Conservation (phyloP, 75 land plant genomes). For the Pinus taeda region DNA sequence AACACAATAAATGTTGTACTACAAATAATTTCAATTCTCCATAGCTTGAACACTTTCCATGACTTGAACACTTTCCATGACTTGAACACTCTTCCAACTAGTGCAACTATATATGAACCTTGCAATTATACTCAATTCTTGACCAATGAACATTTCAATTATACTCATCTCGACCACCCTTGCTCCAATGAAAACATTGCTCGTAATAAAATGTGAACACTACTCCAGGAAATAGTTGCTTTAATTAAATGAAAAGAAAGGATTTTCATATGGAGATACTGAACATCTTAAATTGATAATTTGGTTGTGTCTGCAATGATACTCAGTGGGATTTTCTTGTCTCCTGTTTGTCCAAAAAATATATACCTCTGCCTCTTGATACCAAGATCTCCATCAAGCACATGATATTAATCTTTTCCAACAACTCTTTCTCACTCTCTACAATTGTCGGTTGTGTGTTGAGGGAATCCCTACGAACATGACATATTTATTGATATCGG, state of each 20-base stretch:
- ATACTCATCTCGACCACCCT: too few relatives aligned
- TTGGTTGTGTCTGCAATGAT: conserved; percentile 86
- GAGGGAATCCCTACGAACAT: conserved; percentile 69
- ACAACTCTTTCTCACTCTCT: conserved; percentile 78
- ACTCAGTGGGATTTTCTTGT: conserved; percentile 82
- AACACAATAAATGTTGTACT: too few relatives aligned
- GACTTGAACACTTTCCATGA: too few relatives aligned
- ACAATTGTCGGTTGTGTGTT: conserved; percentile 87
- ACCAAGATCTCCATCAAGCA: conserved; percentile 73
- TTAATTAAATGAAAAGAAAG: conserved; percentile 50
- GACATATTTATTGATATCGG: conserved; percentile 84
- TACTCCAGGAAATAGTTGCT: too few relatives aligned
- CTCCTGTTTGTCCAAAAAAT: conserved; percentile 90
- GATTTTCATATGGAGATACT: conserved; percentile 93
- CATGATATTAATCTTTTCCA: conserved; percentile 96
- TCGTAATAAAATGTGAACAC: too few relatives aligned
- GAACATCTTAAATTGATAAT: conserved; percentile 84
- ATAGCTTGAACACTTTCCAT: too few relatives aligned
- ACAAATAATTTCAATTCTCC: too few relatives aligned
- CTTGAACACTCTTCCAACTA: too few relatives aligned
- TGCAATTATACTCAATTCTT: too few relatives aligned
- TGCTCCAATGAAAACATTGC: too few relatives aligned
- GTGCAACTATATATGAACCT: too few relatives aligned
- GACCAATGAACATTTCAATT: too few relatives aligned
- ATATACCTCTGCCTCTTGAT: conserved; percentile 59